Evolutionary conservation across 2,329 filamentous ascomycete genomes (phyloP), one percentile per base, ranked within the genome.

Genomic region (Aspergillus nomiae): DNA sequence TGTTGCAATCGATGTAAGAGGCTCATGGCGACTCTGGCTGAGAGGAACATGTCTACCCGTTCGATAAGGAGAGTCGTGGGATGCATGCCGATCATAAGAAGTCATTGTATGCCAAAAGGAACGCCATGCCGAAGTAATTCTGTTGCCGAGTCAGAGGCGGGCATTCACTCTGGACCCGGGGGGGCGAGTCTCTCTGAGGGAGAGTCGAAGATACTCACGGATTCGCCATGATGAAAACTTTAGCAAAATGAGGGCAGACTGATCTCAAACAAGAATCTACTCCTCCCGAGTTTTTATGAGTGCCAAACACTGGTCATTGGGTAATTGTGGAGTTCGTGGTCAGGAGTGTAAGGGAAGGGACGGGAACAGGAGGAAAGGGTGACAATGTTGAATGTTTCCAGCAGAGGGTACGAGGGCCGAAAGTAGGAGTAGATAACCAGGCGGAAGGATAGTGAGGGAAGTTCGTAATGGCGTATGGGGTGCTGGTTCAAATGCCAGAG

Each of bases 51-150:
- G 94, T 76, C 91, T 89, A 67, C 94, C 93, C 65, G 91, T 92
- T 76, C 94, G 90, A 81, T 96, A 96, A 57, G 95, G 94, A 63
- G 94, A 96, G 81, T 99, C 92, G 84, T 90, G 92, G 65, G 89
- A 90, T 67, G 95, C 96, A 83, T 99, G 88, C 66, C 95, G 96
- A 82, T 89, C 85, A 73, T 89, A 86, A 67, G 87, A 90, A 76
- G 87, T 90, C 86, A 91, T 95, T 71, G 91, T 88, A 85, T 98
- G 95, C 95, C 95, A 99, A 82, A 99, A 94, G 66, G 91, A 91
- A 80, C 91, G 91, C 80, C 95, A 91, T 80, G 90, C 88, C 71
- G 86, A 86, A 71, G 87, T 85, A 74, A 94, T 79, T 73, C 90
- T 90, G 69, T 48, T 61, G 34, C 14, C n/a, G 28, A 30, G 62